A percentile compares a stretch with the other conserved stretches of the same genome.
phyloP scores from a whole-genome alignment of 371 early-diverging fungal genomes.

The Encephalitozoon intestinalis region DNA sequence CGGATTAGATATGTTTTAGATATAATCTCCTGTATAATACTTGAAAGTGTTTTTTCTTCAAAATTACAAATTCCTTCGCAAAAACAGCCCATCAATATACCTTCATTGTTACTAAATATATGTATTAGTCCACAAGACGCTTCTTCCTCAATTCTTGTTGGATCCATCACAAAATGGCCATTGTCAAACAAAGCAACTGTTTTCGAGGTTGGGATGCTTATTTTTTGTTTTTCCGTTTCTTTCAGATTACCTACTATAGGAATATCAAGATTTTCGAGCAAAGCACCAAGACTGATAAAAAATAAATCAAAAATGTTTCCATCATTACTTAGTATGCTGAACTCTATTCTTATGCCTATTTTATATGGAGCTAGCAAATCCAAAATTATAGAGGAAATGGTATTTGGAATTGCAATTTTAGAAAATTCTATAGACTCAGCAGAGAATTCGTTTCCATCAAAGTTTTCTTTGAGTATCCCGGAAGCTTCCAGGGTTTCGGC shows the following conservation, averaged over 20 bases:
- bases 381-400: not conserved
- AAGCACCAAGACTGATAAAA: not conserved
- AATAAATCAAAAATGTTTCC: constrained; percentile 19
- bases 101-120: not conserved
- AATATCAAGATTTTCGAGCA: constrained; percentile 10
- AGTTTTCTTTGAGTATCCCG: not conserved
- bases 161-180: not conserved
- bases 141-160: constrained; percentile 4
- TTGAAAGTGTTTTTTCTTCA: not conserved
- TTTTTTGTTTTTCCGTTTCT: not conserved
- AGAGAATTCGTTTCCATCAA: not conserved
- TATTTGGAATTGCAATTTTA: constrained; percentile 4
- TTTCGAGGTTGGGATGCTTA: not conserved
- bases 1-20: not conserved
- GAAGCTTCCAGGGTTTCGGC: not conserved
- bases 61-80: not conserved
- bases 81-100: not conserved
- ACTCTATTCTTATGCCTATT: constrained; percentile 11
- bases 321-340: constrained; percentile 15
- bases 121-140: not conserved
- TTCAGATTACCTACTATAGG: constrained; percentile 7
- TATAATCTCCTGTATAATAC: not conserved
- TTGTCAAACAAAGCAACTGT: constrained; percentile 23
- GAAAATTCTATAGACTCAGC: not conserved
- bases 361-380: not conserved